Evolutionary conservation across 2,329 filamentous ascomycete genomes (phyloP), one percentile per base, ranked within the genome.

Genomic region (Trichoderma hamatum): DNA sequence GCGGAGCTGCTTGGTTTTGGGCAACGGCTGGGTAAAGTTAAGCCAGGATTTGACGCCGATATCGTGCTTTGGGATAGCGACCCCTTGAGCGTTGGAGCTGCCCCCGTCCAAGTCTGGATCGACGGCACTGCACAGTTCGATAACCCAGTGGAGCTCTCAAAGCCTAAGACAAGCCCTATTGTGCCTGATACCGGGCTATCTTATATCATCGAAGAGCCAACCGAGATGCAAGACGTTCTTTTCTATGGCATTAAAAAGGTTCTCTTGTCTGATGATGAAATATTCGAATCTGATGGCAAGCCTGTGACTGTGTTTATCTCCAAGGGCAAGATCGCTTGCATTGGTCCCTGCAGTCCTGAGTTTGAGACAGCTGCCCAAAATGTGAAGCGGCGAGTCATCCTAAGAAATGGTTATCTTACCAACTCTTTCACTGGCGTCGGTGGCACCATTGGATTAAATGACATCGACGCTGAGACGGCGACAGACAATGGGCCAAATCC

Each of bases 41-140:
- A 88, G 79, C 81, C 85, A 3, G 87, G 88, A 0, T 89, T 84
- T 59, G 88, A 89, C 70, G 88, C 86, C 55, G 88, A 90, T 70
- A 74, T 90, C 34, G 87, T 85, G 13, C 82, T 89, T 10, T 90
- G 88, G 88, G 87, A 90, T 72, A 87, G 84, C 52, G 87, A 90
- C 70, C 88, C 88, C 34, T 78, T 90, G 2, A 86, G 85, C 52
- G 83, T 88, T 0, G 88, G 88, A 1, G 87, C 88, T 0, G 78
- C 86, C 0, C 87, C 88, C 0, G 81, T 86, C 0, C 87, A 90
- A 76, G 86, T 90, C 1, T 90, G 86, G 85, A 89, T 90, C 69
- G 88, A 90, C 68, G 88, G 88, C 3, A 84, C 80, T 10, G 80
- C 84, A 2, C 89, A 91, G 64, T 79, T 76, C 21, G 80, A 87